Base-by-base conservation (phyloP, 2,329 filamentous ascomycete genomes). In the Clonostachys chloroleuca region DNA sequence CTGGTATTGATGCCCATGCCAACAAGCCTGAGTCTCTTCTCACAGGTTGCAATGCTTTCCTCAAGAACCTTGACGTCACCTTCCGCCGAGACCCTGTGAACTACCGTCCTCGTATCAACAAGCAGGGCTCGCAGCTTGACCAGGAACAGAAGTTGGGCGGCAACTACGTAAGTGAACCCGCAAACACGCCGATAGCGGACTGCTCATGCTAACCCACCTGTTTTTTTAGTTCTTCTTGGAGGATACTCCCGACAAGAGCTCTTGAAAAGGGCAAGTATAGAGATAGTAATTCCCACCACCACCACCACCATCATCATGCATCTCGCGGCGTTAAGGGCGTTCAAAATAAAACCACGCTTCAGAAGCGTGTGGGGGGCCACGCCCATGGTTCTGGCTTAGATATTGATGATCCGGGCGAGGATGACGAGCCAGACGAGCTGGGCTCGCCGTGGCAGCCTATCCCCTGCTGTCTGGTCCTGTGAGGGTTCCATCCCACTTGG, bases 51-150 rank as follows among this genome's bases (percentile, higher is more conserved):
- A 99, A 99, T 78, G 81, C 78, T 51, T 99, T 99, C 81, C 72
- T 99, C 67, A 89, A 95, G 81, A 96, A 91, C 70, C 77, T 99
- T 53, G 90, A 99, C 60, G 94, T 99, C 59, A 97, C 94, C 44
- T 99, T 99, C 87, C 89, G 94, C 62, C 91, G 95, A 66, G 94
- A 99, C 64, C 94, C 95, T 52, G 91, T 86, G 73, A 96, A 94
- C 62, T 99, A 83, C 81, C 86, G 94, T 52, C 94, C 95, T 52
- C 90, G 95, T 73, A 99, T 99, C 78, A 99, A 99, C 83, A 99
- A 99, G 81, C 75, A 83, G 63, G 86, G 92, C 70, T 94, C 88
- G 64, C 94, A 99, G 76, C 81, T 97, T 57, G 94, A 99, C 70
- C 92, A 96, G 68, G 94, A 97, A 66, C 94, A 99, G 80, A 99